These are phyloP conservation scores for Yamadazyma pseudoaaseri DNA, from an alignment of 1,139 yeast genomes.

Conservation along the genomic window DNA sequence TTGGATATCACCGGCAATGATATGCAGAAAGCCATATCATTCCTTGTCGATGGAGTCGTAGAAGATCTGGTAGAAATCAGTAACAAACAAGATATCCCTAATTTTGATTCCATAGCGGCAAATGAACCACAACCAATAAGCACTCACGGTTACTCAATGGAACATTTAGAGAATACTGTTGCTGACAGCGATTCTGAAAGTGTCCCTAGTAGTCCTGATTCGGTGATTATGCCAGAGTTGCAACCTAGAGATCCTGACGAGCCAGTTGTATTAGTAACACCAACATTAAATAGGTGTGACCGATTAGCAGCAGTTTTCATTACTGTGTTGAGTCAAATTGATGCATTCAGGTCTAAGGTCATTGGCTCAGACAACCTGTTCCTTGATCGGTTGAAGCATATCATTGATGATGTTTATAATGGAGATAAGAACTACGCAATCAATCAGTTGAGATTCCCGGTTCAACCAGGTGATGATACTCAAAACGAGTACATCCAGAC, in stretches of 20 bases:
- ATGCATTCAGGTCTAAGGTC: constrained; percentile 15
- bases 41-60: constrained; percentile 36
- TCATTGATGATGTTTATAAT: constrained; percentile 6
- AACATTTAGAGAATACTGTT: background rate
- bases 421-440: constrained; percentile 10
- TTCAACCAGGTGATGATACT: constrained; percentile 30
- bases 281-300: constrained; percentile 4
- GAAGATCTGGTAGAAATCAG: constrained; percentile 11
- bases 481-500: constrained; percentile 11
- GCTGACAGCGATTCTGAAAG: background rate
- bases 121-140: background rate
- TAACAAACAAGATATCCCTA: constrained; percentile 18
- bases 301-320: constrained; percentile 11
- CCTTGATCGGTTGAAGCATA: constrained; percentile 3
- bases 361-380: constrained; percentile 2
- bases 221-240: constrained; percentile 1
- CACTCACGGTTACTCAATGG: background rate
- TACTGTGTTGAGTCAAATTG: constrained; percentile 21
- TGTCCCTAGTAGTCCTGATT: constrained; percentile 4
- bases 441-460: constrained; percentile 16
- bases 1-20: constrained; percentile 42
- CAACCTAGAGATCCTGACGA: constrained; percentile 2
- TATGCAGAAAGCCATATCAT: constrained; percentile 54
- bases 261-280: constrained; percentile 5
- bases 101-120: constrained; percentile 2